phyloP scores from a whole-genome alignment of 208 protist genomes.

The Crithidia fasciculata region DNA sequence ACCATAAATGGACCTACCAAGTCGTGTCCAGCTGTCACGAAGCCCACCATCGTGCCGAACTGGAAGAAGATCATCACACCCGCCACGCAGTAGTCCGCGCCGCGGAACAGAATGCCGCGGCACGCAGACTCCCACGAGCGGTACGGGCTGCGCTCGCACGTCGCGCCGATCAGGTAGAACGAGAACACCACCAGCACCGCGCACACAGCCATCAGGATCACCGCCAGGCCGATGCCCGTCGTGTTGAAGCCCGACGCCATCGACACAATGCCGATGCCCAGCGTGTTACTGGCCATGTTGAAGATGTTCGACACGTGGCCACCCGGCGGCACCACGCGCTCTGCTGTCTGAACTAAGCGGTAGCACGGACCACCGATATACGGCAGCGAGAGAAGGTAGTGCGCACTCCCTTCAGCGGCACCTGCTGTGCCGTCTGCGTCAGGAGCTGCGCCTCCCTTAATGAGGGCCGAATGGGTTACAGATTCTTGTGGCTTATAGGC shows the following conservation, averaged over 20 bases:
- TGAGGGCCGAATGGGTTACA: too few species aligned
- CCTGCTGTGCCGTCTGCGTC: too few species aligned
- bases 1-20: constrained; percentile 44
- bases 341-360: neutral
- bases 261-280: constrained; percentile 66
- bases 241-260: constrained; percentile 67
- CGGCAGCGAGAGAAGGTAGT: neutral
- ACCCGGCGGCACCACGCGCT: constrained; percentile 48
- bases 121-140: constrained; percentile 64
- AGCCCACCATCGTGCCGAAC: constrained; percentile 59
- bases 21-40: constrained; percentile 60
- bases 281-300: constrained; percentile 60
- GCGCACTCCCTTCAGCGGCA: neutral
- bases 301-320: constrained; percentile 60
- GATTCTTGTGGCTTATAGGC: too few species aligned
- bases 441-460: too few species aligned
- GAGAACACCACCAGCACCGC: constrained; percentile 60
- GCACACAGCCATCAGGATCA: constrained; percentile 59
- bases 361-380: neutral
- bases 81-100: constrained; percentile 58
- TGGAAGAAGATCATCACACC: constrained; percentile 51
- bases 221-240: constrained; percentile 50
- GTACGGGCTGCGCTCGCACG: constrained; percentile 52
- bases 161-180: constrained; percentile 64
- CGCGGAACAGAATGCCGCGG: constrained; percentile 56